Percentiles rank a stretch among this genome's conserved stretches.
phyloP scores from a whole-genome alignment of 495 filamentous ascomycete genomes.

The Trypethelium eluteriae region DNA sequence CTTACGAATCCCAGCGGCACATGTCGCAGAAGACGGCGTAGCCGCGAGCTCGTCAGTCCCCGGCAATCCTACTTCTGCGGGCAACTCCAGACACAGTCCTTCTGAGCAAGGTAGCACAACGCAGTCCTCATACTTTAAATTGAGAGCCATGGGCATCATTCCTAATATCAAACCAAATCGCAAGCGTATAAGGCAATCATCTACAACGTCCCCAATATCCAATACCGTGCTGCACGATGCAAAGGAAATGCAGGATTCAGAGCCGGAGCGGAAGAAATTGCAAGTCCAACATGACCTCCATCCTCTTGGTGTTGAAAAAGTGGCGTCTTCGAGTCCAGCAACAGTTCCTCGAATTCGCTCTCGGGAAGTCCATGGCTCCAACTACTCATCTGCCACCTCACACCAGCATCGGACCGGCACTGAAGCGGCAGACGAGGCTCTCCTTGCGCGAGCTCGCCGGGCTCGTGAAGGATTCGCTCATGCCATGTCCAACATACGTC shows the following conservation, averaged over 20 bases:
- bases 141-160: conserved; percentile 41
- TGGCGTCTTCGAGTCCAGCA: background rate
- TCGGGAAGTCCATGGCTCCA: background rate
- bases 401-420: background rate
- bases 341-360: conserved; percentile 11
- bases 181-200: conserved; percentile 16
- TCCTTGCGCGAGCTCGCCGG: conserved; percentile 26
- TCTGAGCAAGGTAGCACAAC: conserved; percentile 28
- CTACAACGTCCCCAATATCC: background rate
- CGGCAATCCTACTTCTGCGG: background rate
- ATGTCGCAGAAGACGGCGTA: no score
- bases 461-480: conserved; percentile 11
- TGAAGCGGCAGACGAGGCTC: conserved; percentile 30
- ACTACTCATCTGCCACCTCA: conserved; percentile 16
- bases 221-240: background rate
- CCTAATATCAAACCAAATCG: conserved; percentile 19
- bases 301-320: background rate
- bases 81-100: background rate
- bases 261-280: background rate
- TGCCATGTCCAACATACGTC: background rate
- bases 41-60: background rate
- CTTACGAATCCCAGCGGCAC: no score
- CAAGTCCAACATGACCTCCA: background rate
- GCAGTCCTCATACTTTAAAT: conserved; percentile 39
- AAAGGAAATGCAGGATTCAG: conserved; percentile 7